These are phyloP conservation scores for Sergeia podlipaevii DNA, from an alignment of 208 protist species.

Conservation along the genomic window DNA sequence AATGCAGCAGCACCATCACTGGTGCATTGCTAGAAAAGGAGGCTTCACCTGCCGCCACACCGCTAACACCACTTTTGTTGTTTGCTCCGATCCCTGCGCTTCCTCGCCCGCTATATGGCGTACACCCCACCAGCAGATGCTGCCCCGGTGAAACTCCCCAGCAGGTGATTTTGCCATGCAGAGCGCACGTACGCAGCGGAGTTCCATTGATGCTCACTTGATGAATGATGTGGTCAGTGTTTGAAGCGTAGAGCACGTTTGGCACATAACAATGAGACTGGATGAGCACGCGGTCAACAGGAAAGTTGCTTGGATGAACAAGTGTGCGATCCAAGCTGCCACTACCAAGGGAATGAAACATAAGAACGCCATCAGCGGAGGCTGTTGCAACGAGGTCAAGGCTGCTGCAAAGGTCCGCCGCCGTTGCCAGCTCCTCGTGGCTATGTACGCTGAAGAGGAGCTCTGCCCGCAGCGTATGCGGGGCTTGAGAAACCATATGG, in stretches of 20 bases:
- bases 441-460: slow-evolving; percentile 78
- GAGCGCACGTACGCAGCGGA: slow-evolving; percentile 45
- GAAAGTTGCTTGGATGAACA: slow-evolving; percentile 50
- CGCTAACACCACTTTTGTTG: slow-evolving; percentile 6
- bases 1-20: slow-evolving; percentile 44
- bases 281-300: slow-evolving; percentile 78
- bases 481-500: slow-evolving; percentile 24
- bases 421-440: slow-evolving; percentile 82
- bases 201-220: slow-evolving; percentile 82
- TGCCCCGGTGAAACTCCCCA: slow-evolving; percentile 69
- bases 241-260: slow-evolving; percentile 71
- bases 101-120: no score
- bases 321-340: slow-evolving; percentile 65
- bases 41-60: no score
- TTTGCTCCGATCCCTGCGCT: slow-evolving; percentile 11
- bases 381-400: slow-evolving; percentile 83
- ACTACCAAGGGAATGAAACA: slow-evolving; percentile 72
- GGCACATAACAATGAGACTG: slow-evolving; percentile 77
- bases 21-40: slow-evolving; percentile 60
- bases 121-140: slow-evolving; percentile 59
- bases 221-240: slow-evolving; percentile 68
- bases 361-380: slow-evolving; percentile 73
- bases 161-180: slow-evolving; percentile 56
- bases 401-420: slow-evolving; percentile 58
- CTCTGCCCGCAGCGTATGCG: slow-evolving; percentile 37